Percentiles rank a stretch among this genome's conserved stretches.
These are phyloP conservation scores for Candida morakotiae DNA, from an alignment of 805 yeast species.

Conservation along the genomic window DNA sequence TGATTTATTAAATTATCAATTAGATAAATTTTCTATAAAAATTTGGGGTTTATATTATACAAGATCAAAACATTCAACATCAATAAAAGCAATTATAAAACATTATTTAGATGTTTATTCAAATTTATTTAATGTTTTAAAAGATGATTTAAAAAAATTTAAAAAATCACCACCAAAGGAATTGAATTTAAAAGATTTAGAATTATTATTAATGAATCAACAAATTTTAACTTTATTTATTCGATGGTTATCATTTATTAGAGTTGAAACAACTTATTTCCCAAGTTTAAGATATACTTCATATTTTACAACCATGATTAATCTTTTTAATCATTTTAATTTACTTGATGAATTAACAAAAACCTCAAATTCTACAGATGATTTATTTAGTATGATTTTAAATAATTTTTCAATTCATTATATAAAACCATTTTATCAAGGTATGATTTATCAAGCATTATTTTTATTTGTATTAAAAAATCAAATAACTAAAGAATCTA, in stretches of 20 bases:
- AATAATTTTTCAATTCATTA: slow-evolving; percentile 11
- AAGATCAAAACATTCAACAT: slow-evolving; percentile 9
- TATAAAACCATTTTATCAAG: slow-evolving; percentile 14
- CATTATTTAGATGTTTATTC: slow-evolving; percentile 16
- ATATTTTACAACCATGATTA: slow-evolving; percentile 21
- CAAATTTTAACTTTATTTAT: slow-evolving; percentile 12
- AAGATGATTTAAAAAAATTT: slow-evolving; percentile 8
- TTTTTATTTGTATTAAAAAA: slow-evolving; percentile 17
- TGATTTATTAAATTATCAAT: slow-evolving; percentile 6
- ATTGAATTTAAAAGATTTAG: slow-evolving; percentile 1
- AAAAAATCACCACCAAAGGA: not conserved
- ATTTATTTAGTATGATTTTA: slow-evolving; percentile 11
- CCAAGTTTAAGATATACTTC: slow-evolving; percentile 24
- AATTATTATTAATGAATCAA: slow-evolving; percentile 14
- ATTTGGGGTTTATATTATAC: slow-evolving; percentile 20
- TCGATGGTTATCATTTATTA: slow-evolving; percentile 24
- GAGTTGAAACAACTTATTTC: slow-evolving; percentile 23
- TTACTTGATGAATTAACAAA: slow-evolving; percentile 14
- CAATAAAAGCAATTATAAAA: slow-evolving; percentile 13
- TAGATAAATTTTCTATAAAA: slow-evolving; percentile 8
- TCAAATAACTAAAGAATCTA: slow-evolving; percentile 5
- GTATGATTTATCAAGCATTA: slow-evolving; percentile 16
- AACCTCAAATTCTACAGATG: not conserved
- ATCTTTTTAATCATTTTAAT: slow-evolving; percentile 20
- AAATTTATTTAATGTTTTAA: slow-evolving; percentile 10